Base-by-base conservation (phyloP, 805 yeast genomes). In the Blastobotrys peoriensis region DNA sequence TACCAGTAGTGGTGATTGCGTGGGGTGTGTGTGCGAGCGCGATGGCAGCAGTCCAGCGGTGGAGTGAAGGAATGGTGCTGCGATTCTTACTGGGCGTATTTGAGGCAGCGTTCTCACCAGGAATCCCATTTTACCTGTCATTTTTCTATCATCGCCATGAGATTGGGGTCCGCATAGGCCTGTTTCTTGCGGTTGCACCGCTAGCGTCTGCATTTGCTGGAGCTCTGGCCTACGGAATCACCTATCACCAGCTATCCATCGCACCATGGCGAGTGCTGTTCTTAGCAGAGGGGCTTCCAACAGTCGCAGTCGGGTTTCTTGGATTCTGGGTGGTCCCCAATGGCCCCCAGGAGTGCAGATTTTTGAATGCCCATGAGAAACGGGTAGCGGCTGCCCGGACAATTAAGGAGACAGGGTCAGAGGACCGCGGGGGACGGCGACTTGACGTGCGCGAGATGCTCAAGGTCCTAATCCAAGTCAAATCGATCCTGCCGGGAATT, bases 121-220 rank as follows among this genome's bases (percentile, higher is more conserved):
- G 62, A 15, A 62, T 61, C 13, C 55, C 58, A 21, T 62, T 53
- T 41, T 49, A 56, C 23, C 44, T 63, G 36, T 60, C 64, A 16
- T 52, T 56, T 13, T 62, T 63, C 57, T 62, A 63, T 36, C 54
- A 54, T 13, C 45, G 53, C n/a, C 51, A 53, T 16, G 67, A 62
- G 38, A 42, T 62, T 30, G 54, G 59, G 19, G 53, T 50, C 40
- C 52, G 66, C 28, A 45, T 54, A 36, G 57, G 59, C 16, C 42
- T 49, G 13, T 62, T 63, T 23, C 58, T 60, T 5, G 50, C 54
- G 1, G 55, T 58, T 3, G 68, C 67, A 0, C 48, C 56, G 27
- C 66, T 79, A 48, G 75, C 82, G 15, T 68, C 83, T 0, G 81
- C 75, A 72, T 50, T 65, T 79, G 36, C 81, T 76, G 55, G 77